Evolutionary conservation across 306 rosid species (phyloP), one percentile per base, ranked within the genome.

Genomic region (Amphicarpaea edgeworthii): DNA sequence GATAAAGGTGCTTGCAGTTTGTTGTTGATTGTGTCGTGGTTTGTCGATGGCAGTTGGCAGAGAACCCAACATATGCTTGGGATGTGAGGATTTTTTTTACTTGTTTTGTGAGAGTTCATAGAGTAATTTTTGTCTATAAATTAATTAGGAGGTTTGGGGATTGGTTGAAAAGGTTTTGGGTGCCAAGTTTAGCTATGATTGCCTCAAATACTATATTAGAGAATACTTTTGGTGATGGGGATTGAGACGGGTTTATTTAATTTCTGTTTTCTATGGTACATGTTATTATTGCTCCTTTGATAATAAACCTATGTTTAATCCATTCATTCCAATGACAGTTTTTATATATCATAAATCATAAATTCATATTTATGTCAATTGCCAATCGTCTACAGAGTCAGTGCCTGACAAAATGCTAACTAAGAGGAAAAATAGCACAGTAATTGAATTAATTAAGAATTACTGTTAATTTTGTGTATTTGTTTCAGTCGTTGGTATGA

Each of bases 1-100:
- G 32, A 28, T 42, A 9, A 6, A 23, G 61, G 49, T 64, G 75
- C 58, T 54, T 55, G 58, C 60, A 19, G 46, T 82, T 50, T 63
- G 30, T 63, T 16, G 62, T 23, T 61, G 77, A 43, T 53, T 75
- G 43, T 15, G 23, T 60, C 51, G 49, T 38, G 28, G 43, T 47
- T 59, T 1, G 19, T 57, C 71, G 62, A 28, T 62, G 47, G 41
- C 8, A n/a, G 62, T 19, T 62, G 47, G 41, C 8, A n/a, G 65
- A 34, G 38, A 20, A 34, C 49, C 50, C 43, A 15, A 6, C 3
- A 30, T 38, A 7, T 69, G 61, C 59, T 43, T 62, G 1, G 15
- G 57, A 58, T 40, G 47, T 19, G 49, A 59, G 20, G 8, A 26
- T 15, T 66, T 80, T 46, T 50, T 8, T 57, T 15, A 49, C 60